These are phyloP conservation scores for Bryoglossum gracile DNA, from an alignment of 495 filamentous ascomycete genomes.

Conservation along the genomic window DNA sequence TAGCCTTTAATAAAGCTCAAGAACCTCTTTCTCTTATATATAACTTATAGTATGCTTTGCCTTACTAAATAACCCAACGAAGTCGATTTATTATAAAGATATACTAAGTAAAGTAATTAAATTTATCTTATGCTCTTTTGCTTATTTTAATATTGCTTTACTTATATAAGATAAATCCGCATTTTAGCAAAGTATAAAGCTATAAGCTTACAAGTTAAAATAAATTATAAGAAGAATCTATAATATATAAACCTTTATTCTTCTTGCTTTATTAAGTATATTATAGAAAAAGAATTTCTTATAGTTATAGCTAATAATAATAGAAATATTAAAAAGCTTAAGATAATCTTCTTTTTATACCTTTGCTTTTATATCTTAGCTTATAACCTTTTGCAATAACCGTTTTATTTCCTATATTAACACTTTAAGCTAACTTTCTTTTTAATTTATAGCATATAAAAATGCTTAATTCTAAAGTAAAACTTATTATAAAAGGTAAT, in stretches of 20 bases:
- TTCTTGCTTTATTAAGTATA: conserved; percentile 6
- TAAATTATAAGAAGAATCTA: neutral
- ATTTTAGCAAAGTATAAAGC: conserved; percentile 9
- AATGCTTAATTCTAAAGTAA: conserved; percentile 6
- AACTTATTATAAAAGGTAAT: conserved; percentile 12
- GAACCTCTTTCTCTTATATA: too few relatives aligned
- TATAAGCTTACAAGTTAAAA: neutral
- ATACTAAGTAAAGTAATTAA: neutral
- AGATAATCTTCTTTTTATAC: conserved; percentile 9
- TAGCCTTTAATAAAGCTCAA: too few relatives aligned
- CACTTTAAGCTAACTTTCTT: neutral
- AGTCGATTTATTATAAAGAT: too few relatives aligned
- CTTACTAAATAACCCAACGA: too few relatives aligned
- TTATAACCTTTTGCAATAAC: conserved; percentile 9
- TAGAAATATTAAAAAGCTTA: conserved; percentile 5
- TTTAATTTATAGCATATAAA: conserved; percentile 5
- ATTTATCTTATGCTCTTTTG: neutral
- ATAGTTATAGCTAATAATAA: conserved; percentile 9
- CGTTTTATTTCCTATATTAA: neutral
- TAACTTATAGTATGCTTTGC: too few relatives aligned
- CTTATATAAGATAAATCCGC: neutral
- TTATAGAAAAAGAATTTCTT: conserved; percentile 1
- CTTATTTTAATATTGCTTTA: neutral
- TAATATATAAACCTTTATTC: conserved; percentile 3
- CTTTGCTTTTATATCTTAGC: conserved; percentile 10